Percentiles rank a stretch among this genome's conserved stretches.
These are phyloP conservation scores for Alternaria arborescens DNA, from an alignment of 2,329 filamentous ascomycete species.

Conservation along the genomic window DNA sequence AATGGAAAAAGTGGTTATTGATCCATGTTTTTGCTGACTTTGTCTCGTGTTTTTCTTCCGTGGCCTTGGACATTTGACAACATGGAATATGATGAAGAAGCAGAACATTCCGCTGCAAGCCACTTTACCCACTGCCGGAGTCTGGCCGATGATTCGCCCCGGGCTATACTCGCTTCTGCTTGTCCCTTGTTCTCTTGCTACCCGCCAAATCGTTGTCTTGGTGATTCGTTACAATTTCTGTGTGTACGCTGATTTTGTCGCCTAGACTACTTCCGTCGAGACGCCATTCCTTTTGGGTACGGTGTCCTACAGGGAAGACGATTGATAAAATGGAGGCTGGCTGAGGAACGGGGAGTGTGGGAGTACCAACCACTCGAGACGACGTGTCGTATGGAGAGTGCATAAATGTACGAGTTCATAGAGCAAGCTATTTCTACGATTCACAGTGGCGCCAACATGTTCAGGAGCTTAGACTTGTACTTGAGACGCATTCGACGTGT, in stretches of 20 bases:
- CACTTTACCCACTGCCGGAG: not conserved
- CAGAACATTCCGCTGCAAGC: not conserved
- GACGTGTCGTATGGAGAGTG: not conserved
- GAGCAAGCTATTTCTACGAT: not conserved
- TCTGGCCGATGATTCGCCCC: not conserved
- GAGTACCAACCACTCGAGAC: not conserved
- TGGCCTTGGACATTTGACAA: not conserved
- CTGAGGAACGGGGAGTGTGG: not conserved
- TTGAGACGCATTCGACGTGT: not conserved
- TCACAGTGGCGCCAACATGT: not conserved
- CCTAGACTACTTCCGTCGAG: not conserved
- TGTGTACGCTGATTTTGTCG: not conserved
- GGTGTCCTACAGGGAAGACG: not conserved
- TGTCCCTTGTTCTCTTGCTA: not conserved
- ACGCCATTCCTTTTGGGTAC: not conserved
- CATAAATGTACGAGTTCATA: not conserved
- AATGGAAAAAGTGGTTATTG: constrained; percentile 3
- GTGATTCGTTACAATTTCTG: not conserved
- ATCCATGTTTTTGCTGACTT: not conserved
- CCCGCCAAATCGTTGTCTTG: not conserved
- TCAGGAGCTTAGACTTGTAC: not conserved
- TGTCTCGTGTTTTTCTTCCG: not conserved
- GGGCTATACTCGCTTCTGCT: not conserved
- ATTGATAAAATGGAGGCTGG: not conserved
- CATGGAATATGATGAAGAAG: not conserved